These are phyloP conservation scores for Colletotrichum sublineola DNA, from an alignment of 2,329 filamentous ascomycete genomes.

Conservation along the genomic window DNA sequence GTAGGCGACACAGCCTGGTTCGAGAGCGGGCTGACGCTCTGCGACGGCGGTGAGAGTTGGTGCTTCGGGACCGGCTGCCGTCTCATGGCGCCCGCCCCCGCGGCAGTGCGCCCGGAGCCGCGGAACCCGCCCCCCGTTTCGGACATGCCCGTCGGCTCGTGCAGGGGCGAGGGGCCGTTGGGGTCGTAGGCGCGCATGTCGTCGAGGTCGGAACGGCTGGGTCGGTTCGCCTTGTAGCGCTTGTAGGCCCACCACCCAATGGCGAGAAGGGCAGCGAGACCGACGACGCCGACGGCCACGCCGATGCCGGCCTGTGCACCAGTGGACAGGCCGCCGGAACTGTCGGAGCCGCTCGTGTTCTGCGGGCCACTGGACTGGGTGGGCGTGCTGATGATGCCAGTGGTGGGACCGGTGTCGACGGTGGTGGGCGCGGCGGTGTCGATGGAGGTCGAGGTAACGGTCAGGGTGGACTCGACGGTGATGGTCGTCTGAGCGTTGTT, in stretches of 20 bases:
- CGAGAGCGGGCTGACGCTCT: conserved; percentile 39
- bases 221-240: conserved; percentile 40
- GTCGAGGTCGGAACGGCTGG: conserved; percentile 41
- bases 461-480: conserved; percentile 54
- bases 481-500: conserved; percentile 54
- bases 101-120: neutral
- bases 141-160: conserved; percentile 31
- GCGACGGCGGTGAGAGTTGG: conserved; percentile 32
- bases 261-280: conserved; percentile 46
- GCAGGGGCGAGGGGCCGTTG: conserved; percentile 45
- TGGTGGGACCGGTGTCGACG: conserved; percentile 45
- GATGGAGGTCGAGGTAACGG: conserved; percentile 52
- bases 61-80: conserved; percentile 29
- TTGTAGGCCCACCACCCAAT: conserved; percentile 42
- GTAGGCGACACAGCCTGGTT: conserved; percentile 29
- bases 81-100: conserved; percentile 13
- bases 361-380: conserved; percentile 18
- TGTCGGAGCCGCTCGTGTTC: conserved; percentile 29
- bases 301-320: conserved; percentile 61
- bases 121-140: conserved; percentile 23
- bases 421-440: conserved; percentile 48
- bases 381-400: conserved; percentile 45
- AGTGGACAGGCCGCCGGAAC: conserved; percentile 51
- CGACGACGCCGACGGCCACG: conserved; percentile 55
- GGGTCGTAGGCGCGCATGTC: conserved; percentile 55